Evolutionary conservation across 495 filamentous ascomycete genomes (phyloP).

Genomic region (Podospora fimiseda): DNA sequence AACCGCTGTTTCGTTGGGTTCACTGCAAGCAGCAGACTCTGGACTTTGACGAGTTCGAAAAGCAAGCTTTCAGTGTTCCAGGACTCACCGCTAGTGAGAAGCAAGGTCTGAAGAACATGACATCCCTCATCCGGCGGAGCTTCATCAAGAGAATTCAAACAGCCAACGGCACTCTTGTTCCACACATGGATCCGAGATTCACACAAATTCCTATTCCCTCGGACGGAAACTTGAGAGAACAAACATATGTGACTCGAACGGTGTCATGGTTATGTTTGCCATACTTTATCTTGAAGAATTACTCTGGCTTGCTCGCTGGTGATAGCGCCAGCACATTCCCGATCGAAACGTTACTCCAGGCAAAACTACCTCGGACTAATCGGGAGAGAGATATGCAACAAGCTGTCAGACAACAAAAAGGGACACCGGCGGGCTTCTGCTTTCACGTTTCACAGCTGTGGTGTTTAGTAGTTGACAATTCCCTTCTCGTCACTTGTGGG

Average conservation of each 20-base stretch:
- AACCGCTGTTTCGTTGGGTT: constrained; percentile 10
- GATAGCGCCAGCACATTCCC: constrained; percentile 25
- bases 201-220: constrained; percentile 20
- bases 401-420: constrained; percentile 28
- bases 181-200: constrained; percentile 27
- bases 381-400: constrained; percentile 35
- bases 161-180: constrained; percentile 16
- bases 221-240: constrained; percentile 15
- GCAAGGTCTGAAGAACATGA: neutral
- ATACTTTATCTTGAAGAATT: constrained; percentile 34
- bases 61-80: neutral
- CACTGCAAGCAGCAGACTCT: constrained; percentile 2
- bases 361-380: constrained; percentile 23
- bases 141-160: constrained; percentile 25
- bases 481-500: constrained; percentile 24
- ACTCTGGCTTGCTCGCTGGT: constrained; percentile 23
- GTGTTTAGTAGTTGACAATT: constrained; percentile 31
- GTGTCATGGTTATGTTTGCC: constrained; percentile 34
- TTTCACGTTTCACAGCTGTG: constrained; percentile 38
- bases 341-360: constrained; percentile 31
- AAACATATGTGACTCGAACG: constrained; percentile 12
- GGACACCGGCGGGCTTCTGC: constrained; percentile 21
- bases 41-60: constrained; percentile 10
- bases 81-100: constrained; percentile 1
- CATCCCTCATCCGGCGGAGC: neutral